These are phyloP conservation scores for Saccharum spontaneum DNA, from an alignment of 176 grass and related monocot genomes.

Conservation along the genomic window DNA sequence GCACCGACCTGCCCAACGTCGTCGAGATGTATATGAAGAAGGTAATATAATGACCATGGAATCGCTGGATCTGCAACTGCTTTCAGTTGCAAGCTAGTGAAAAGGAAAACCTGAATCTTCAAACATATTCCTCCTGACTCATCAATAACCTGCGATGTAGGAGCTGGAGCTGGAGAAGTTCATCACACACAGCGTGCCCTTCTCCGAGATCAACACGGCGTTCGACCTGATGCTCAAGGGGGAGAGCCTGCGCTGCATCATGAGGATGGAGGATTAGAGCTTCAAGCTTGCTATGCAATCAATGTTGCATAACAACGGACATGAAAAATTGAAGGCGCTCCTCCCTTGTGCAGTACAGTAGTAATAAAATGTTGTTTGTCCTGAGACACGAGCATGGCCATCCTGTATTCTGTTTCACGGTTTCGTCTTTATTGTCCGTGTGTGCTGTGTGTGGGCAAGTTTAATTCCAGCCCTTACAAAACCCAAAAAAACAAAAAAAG, in stretches of 20 bases:
- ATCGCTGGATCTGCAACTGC: background rate
- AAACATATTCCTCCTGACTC: no score
- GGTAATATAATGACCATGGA: slow-evolving; percentile 13
- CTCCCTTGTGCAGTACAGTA: background rate
- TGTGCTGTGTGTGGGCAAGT: background rate
- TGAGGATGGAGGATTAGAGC: slow-evolving; percentile 67
- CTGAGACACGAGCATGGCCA: background rate
- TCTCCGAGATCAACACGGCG: slow-evolving; percentile 90
- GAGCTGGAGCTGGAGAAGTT: slow-evolving; percentile 95
- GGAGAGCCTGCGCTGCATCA: slow-evolving; percentile 76
- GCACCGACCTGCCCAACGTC: slow-evolving; percentile 66
- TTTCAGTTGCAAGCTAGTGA: background rate
- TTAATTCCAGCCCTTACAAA: background rate
- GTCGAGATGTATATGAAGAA: slow-evolving; percentile 92
- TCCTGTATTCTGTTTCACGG: background rate
- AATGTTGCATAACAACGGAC: background rate
- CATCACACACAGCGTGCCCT: slow-evolving; percentile 80
- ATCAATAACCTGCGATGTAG: slow-evolving; percentile 12
- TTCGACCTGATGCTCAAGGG: slow-evolving; percentile 93
- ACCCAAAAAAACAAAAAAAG: background rate
- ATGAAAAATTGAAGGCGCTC: background rate
- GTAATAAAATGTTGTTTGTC: slow-evolving; percentile 18
- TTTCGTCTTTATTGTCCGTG: background rate
- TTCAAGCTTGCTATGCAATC: background rate
- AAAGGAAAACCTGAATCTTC: background rate